Percentiles rank a stretch among this genome's conserved stretches.
phyloP scores from a whole-genome alignment of 73 alveolate species.

The Symbiodinium pilosum region DNA sequence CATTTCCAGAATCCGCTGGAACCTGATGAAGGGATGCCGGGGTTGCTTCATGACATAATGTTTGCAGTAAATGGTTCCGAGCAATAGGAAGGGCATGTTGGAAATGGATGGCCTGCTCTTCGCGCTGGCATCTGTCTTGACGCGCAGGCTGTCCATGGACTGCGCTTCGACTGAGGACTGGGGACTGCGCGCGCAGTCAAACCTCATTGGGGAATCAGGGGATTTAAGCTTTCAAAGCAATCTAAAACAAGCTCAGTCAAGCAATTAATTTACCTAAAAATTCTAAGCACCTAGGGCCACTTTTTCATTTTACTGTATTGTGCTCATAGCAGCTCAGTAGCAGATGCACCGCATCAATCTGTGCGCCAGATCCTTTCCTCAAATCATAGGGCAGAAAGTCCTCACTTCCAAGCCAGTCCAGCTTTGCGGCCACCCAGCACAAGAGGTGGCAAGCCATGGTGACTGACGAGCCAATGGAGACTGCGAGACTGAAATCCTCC shows the following conservation, averaged over 20 bases:
- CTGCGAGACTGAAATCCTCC: neutral
- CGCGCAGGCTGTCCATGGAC: constrained; percentile 19
- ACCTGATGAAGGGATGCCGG: neutral
- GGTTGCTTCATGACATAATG: too few relatives aligned
- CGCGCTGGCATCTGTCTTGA: constrained; percentile 25
- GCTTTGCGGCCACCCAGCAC: neutral
- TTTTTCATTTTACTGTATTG: neutral
- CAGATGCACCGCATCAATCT: neutral
- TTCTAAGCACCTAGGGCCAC: too few relatives aligned
- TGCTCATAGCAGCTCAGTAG: neutral
- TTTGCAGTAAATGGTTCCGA: too few relatives aligned
- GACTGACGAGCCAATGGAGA: neutral
- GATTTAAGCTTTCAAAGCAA: too few relatives aligned
- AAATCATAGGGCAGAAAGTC: neutral
- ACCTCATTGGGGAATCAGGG: neutral
- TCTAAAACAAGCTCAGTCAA: too few relatives aligned
- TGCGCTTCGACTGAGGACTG: neutral
- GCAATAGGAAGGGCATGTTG: constrained; percentile 24
- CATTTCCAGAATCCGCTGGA: neutral
- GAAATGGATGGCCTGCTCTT: neutral
- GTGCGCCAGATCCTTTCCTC: constrained; percentile 12
- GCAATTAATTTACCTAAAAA: too few relatives aligned
- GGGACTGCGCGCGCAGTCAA: neutral
- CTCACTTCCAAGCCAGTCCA: neutral
- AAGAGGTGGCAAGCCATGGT: constrained; percentile 31